Base-by-base conservation (phyloP, 2,329 filamentous ascomycete genomes). In the Cordyceps farinosa region DNA sequence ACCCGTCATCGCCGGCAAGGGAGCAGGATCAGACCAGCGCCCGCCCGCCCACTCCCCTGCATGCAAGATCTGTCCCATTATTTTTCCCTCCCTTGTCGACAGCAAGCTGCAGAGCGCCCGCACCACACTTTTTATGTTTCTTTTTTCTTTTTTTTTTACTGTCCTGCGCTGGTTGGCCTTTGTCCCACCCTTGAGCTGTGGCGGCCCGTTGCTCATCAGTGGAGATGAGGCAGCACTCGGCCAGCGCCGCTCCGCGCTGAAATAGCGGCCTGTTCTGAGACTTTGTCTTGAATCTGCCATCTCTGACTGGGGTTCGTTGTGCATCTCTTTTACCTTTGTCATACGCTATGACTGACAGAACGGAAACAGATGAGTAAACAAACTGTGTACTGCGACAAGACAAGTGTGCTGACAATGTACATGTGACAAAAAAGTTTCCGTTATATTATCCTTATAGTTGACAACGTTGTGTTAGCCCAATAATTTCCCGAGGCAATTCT, bases 391-490 rank as follows among this genome's bases (percentile, higher is more conserved):
- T 22, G 22, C 1, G 22, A 22, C 22, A 22, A 22, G 22, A 22
- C 22, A 22, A 22, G 22, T 22, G 22, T 22, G 22, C 22, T 22
- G 22, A 22, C 22, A 22, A 22, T 22, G 22, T 22, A 22, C 22
- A 22, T 22, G 22, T 22, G 22, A 22, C 22, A 22, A 22, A 22
- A 22, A 22, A 22, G 22, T 22, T 22, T 22, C 22, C 22, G 22
- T 22, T 22, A 22, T 22, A 22, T 22, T 22, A 22, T 22, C 22
- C 22, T 22, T 22, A 22, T 22, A 22, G 22, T 22, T 22, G 22
- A 22, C 22, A 22, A 22, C 22, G 22, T 22, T 22, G 22, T 91
- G 91, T 40, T 5, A 40, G 15, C 15, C 13, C 10, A 15, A 40
- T 4, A 1, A 15, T 5, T 40, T 40, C 5, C 11, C 3, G 5